phyloP scores from a whole-genome alignment of 352 stramenopile genomes.

The Phytophthora cryptogea region DNA sequence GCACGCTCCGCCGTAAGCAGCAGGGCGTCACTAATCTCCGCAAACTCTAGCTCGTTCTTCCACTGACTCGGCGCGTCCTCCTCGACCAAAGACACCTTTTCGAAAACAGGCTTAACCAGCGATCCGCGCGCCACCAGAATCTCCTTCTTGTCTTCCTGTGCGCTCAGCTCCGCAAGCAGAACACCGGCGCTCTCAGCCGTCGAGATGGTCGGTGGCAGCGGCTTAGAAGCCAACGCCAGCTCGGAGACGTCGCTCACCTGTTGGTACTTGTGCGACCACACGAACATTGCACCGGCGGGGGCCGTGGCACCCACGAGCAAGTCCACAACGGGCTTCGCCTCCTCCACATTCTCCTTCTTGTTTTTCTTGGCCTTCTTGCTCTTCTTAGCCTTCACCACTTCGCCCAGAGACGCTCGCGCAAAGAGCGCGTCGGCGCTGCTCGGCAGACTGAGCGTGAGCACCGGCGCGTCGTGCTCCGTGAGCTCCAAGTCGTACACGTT shows the following conservation, averaged over 20 bases:
- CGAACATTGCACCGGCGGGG: conserved; percentile 62
- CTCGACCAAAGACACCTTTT: conserved; percentile 64
- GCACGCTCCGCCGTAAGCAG: conserved; percentile 51
- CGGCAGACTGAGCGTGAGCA: conserved; percentile 77
- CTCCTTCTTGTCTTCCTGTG: conserved; percentile 35
- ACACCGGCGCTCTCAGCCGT: conserved; percentile 46
- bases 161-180: conserved; percentile 43
- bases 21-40: conserved; percentile 64
- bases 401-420: conserved; percentile 34
- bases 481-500: conserved; percentile 83
- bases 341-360: conserved; percentile 34
- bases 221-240: conserved; percentile 61
- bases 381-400: conserved; percentile 40
- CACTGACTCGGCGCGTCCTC: conserved; percentile 59
- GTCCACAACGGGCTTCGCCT: conserved; percentile 36
- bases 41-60: conserved; percentile 57
- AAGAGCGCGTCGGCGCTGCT: conserved; percentile 59
- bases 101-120: conserved; percentile 77
- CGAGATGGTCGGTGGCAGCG: conserved; percentile 51
- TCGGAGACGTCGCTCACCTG: conserved; percentile 31
- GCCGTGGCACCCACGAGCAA: conserved; percentile 66
- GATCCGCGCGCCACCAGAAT: conserved; percentile 76
- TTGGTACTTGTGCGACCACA: conserved; percentile 79
- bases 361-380: conserved; percentile 63
- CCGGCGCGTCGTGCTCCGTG: conserved; percentile 64